Evolutionary conservation across 352 stramenopile species (phyloP).

Genomic region (Plasmopara viticola): DNA sequence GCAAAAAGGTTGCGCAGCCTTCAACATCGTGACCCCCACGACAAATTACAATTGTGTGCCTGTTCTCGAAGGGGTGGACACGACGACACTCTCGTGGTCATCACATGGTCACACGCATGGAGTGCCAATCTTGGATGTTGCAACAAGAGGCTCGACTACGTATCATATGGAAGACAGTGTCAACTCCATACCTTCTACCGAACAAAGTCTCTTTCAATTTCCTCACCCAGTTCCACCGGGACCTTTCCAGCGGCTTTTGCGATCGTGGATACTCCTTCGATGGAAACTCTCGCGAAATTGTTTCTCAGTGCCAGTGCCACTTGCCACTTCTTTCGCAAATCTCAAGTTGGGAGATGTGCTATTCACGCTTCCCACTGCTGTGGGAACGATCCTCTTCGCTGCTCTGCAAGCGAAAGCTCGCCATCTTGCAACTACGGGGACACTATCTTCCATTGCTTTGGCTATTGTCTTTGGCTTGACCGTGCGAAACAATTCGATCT

Average conservation of each 20-base stretch:
- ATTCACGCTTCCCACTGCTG: slow-evolving; percentile 25
- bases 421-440: slow-evolving; percentile 19
- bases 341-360: slow-evolving; percentile 38
- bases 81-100: slow-evolving; percentile 13
- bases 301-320: slow-evolving; percentile 24
- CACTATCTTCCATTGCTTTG: slow-evolving; percentile 24
- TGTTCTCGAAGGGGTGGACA: slow-evolving; percentile 22
- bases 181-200: slow-evolving; percentile 14
- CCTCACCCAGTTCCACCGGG: slow-evolving; percentile 11
- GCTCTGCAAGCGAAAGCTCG: slow-evolving; percentile 8
- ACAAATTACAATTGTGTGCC: slow-evolving; percentile 18
- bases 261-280: slow-evolving; percentile 27
- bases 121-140: slow-evolving; percentile 25
- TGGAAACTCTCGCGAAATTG: slow-evolving; percentile 27
- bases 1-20: slow-evolving; percentile 7
- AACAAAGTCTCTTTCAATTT: slow-evolving; percentile 6
- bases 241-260: slow-evolving; percentile 21
- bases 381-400: slow-evolving; percentile 2
- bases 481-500: slow-evolving; percentile 47
- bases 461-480: slow-evolving; percentile 36
- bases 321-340: slow-evolving; percentile 23
- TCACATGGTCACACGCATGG: slow-evolving; percentile 12
- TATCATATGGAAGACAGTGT: slow-evolving; percentile 23
- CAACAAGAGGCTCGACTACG: slow-evolving; percentile 13
- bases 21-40: slow-evolving; percentile 13